phyloP scores from a whole-genome alignment of 1,284 basidiomycete genomes.

The Ustilago shanxiensis region DNA sequence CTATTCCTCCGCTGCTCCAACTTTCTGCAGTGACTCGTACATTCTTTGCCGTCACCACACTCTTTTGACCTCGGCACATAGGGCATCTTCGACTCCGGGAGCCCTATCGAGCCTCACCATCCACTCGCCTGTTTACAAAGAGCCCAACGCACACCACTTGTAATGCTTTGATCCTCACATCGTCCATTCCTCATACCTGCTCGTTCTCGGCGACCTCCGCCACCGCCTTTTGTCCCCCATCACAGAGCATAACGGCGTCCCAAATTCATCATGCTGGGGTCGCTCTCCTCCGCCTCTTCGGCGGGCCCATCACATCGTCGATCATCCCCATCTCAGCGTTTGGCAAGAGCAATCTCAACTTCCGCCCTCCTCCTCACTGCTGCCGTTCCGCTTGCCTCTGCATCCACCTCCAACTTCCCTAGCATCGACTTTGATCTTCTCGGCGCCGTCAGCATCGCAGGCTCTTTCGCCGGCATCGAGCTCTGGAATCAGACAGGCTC shows the following conservation, averaged over 20 bases:
- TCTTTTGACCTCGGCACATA: not conserved
- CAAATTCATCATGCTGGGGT: slow-evolving; percentile 7
- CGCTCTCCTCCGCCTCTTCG: slow-evolving; percentile 9
- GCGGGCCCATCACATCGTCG: slow-evolving; percentile 17
- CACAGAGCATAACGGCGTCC: not conserved
- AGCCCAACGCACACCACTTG: not conserved
- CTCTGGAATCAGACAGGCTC: slow-evolving; percentile 55
- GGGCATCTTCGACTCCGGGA: not conserved
- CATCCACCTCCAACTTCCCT: slow-evolving; percentile 51
- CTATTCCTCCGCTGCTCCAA: not conserved
- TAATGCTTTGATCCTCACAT: slow-evolving; percentile 20
- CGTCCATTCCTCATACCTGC: not conserved
- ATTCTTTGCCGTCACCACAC: not conserved
- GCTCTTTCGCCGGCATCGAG: slow-evolving; percentile 61
- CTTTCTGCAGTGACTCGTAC: too few relatives aligned
- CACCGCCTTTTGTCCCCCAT: slow-evolving; percentile 2
- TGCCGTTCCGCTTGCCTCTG: slow-evolving; percentile 22
- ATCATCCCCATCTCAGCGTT: slow-evolving; percentile 8
- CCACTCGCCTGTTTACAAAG: not conserved
- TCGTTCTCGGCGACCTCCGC: not conserved
- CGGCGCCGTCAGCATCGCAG: slow-evolving; percentile 62
- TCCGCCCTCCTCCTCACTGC: slow-evolving; percentile 39
- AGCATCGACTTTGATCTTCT: slow-evolving; percentile 66
- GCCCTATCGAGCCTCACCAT: not conserved
- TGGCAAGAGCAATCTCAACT: slow-evolving; percentile 21